A percentile compares a stretch with the other conserved stretches of the same genome.
These are phyloP conservation scores for Phyllosticta capitalensis DNA, from an alignment of 2,329 filamentous ascomycete species.

Conservation along the genomic window DNA sequence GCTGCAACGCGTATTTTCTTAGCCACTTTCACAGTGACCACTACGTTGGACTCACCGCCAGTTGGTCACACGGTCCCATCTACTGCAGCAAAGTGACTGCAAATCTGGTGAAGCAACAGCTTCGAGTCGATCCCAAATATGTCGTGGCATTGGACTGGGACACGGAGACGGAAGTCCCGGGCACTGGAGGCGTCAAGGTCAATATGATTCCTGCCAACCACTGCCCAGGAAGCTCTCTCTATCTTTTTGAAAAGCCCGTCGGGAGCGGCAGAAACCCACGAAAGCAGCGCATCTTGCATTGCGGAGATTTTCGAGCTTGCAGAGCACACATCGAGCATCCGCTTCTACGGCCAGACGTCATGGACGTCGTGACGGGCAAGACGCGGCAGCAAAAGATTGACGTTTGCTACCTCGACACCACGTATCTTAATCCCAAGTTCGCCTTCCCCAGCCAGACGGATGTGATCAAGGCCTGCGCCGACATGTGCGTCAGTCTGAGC, in stretches of 20 bases:
- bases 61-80: constrained; percentile 87
- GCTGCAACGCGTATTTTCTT: constrained; percentile 88
- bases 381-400: constrained; percentile 78
- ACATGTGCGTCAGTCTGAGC: constrained; percentile 72
- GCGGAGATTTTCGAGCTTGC: constrained; percentile 90
- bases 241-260: constrained; percentile 75
- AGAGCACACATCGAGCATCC: constrained; percentile 75
- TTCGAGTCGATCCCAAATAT: constrained; percentile 78
- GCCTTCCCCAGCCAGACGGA: constrained; percentile 83
- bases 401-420: constrained; percentile 93
- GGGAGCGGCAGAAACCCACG: constrained; percentile 51
- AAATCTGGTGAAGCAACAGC: constrained; percentile 77
- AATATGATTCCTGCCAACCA: constrained; percentile 97
- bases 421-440: constrained; percentile 91
- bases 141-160: constrained; percentile 83
- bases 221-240: constrained; percentile 88
- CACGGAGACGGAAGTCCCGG: constrained; percentile 64
- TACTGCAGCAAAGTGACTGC: constrained; percentile 92
- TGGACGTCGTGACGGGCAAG: constrained; percentile 63
- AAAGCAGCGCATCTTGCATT: constrained; percentile 77
- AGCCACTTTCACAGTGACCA: constrained; percentile 98
- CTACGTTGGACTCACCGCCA: constrained; percentile 81
- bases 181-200: constrained; percentile 71
- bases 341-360: constrained; percentile 63
- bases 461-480: constrained; percentile 78